Conservation (phyloP, 1,139 yeast genomes). For the Hansenula sp. region DNA sequence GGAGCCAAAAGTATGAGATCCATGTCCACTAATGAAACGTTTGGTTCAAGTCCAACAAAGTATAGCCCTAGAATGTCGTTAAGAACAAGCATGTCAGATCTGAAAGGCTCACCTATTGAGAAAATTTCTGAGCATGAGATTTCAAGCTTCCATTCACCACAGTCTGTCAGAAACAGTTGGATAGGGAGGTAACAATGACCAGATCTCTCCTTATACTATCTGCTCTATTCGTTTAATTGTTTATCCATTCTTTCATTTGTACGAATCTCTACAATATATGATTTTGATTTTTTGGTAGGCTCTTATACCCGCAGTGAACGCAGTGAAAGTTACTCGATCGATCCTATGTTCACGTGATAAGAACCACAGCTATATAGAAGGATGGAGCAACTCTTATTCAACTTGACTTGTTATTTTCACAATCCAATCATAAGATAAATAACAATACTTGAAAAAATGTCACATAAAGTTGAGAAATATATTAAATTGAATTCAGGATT, state of each 20-base stretch:
- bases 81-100: constrained; percentile 1
- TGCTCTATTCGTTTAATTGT: too few species aligned
- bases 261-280: too few species aligned
- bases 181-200: not conserved
- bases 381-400: not conserved
- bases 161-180: too few species aligned
- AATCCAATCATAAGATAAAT: too few species aligned
- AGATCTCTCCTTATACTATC: not conserved
- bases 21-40: not conserved
- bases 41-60: not conserved
- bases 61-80: not conserved
- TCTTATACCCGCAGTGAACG: too few species aligned
- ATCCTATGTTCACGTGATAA: too few species aligned
- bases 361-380: not conserved
- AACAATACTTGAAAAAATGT: not conserved
- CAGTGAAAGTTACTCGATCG: too few species aligned
- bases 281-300: too few species aligned
- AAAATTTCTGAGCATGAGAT: constrained; percentile 1
- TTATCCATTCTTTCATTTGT: too few species aligned
- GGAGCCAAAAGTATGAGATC: not conserved
- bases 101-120: constrained; percentile 1
- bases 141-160: not conserved
- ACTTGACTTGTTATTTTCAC: too few species aligned
- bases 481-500: constrained; percentile 36
- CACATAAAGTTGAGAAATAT: constrained; percentile 7